Evolutionary conservation across 2,329 filamentous ascomycete species (phyloP).

Genomic region (Sclerotinia nivalis): DNA sequence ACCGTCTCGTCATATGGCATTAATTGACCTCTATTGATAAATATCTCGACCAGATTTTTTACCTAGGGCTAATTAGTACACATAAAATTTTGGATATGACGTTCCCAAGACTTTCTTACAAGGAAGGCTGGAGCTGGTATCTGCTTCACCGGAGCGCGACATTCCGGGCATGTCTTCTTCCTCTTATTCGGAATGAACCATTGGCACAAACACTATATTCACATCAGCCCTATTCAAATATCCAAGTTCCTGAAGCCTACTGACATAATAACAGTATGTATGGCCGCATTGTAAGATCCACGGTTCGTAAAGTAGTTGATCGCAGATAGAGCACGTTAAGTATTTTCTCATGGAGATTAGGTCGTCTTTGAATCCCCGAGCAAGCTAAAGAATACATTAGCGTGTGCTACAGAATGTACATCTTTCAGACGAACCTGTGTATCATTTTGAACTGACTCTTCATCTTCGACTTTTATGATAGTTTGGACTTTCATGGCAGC

Average conservation of each 20-base stretch:
- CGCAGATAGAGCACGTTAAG: constrained; percentile 68
- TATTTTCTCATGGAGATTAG: constrained; percentile 61
- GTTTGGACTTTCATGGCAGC: not conserved
- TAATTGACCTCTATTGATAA: constrained; percentile 59
- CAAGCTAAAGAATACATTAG: constrained; percentile 33
- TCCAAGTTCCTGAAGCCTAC: constrained; percentile 32
- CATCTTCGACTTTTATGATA: constrained; percentile 17
- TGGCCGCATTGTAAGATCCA: constrained; percentile 69
- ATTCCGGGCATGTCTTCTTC: constrained; percentile 69
- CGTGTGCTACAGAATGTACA: not conserved
- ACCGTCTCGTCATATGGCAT: constrained; percentile 63
- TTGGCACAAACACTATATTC: constrained; percentile 41
- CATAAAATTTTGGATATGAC: constrained; percentile 5
- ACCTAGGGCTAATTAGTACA: constrained; percentile 46
- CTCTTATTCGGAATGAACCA: constrained; percentile 47
- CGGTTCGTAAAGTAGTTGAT: constrained; percentile 67
- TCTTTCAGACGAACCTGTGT: constrained; percentile 27
- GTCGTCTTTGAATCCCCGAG: constrained; percentile 46
- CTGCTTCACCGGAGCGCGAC: constrained; percentile 57
- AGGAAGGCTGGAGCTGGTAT: constrained; percentile 66
- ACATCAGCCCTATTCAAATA: constrained; percentile 27
- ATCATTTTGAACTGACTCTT: constrained; percentile 24
- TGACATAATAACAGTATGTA: constrained; percentile 69
- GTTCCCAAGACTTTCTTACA: constrained; percentile 43
- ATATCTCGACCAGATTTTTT: constrained; percentile 63